Evolutionary conservation across 805 yeast species (phyloP).

Genomic region (Ascoidea tarda): DNA sequence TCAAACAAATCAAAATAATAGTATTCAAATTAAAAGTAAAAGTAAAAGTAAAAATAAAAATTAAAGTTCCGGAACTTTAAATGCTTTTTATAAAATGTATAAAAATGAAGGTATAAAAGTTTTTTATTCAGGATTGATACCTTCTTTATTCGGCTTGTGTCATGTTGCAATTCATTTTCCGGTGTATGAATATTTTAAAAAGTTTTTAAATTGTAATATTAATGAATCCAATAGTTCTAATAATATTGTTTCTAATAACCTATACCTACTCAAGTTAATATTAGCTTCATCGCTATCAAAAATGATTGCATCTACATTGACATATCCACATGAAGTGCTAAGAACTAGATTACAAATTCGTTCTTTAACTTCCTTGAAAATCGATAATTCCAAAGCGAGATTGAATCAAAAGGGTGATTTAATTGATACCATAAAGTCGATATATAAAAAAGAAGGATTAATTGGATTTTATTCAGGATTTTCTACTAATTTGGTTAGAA

Average conservation of each 20-base stretch:
- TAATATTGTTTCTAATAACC: slow-evolving; percentile 7
- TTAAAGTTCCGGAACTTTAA: slow-evolving; percentile 63
- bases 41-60: slow-evolving; percentile 9
- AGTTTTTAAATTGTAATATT: slow-evolving; percentile 23
- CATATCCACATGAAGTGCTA: slow-evolving; percentile 92
- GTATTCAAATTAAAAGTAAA: slow-evolving; percentile 7
- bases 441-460: slow-evolving; percentile 56
- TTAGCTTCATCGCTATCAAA: slow-evolving; percentile 70
- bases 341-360: slow-evolving; percentile 79
- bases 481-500: slow-evolving; percentile 70
- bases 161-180: slow-evolving; percentile 98
- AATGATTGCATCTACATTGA: slow-evolving; percentile 75
- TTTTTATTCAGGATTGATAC: slow-evolving; percentile 81
- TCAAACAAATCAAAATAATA: slow-evolving; percentile 8
- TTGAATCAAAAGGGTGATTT: neutral
- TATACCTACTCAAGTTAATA: slow-evolving; percentile 28
- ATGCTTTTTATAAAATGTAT: slow-evolving; percentile 75
- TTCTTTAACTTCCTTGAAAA: slow-evolving; percentile 21
- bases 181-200: slow-evolving; percentile 70
- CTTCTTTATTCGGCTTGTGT: slow-evolving; percentile 77
- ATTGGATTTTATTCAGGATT: slow-evolving; percentile 85
- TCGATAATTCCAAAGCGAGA: neutral
- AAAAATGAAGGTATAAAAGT: slow-evolving; percentile 64
- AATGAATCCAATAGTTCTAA: slow-evolving; percentile 14
- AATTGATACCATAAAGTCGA: slow-evolving; percentile 21